Evolutionary conservation across 306 rosid genomes (phyloP).

Genomic region (Trifolium fragiferum): DNA sequence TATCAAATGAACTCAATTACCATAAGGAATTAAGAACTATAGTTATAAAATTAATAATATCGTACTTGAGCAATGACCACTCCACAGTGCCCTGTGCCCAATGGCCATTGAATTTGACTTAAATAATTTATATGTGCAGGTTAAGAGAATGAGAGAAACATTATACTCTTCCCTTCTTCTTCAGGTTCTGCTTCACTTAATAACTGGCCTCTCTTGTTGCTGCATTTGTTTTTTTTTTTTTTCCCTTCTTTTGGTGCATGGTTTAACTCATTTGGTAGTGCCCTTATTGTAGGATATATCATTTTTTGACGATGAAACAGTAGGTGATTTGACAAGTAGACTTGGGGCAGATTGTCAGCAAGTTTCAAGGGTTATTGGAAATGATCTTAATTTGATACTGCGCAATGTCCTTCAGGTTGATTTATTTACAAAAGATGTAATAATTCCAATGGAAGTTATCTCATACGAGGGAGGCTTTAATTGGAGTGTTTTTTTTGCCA

Average conservation of each 20-base stretch:
- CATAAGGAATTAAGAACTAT: constrained; percentile 9
- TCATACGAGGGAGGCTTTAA: constrained; percentile 33
- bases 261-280: constrained; percentile 48
- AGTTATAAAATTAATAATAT: constrained; percentile 21
- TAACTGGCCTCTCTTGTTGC: constrained; percentile 40
- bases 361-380: constrained; percentile 95
- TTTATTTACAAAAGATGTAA: constrained; percentile 31
- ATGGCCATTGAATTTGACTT: constrained; percentile 14
- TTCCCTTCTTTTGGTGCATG: not conserved
- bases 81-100: constrained; percentile 8
- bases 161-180: constrained; percentile 86
- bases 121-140: constrained; percentile 59
- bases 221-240: not conserved
- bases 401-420: constrained; percentile 89
- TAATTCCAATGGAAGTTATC: constrained; percentile 27
- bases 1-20: constrained; percentile 17
- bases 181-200: constrained; percentile 66
- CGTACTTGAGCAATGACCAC: constrained; percentile 26
- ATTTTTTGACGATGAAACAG: constrained; percentile 93
- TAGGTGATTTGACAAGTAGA: constrained; percentile 98
- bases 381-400: constrained; percentile 91
- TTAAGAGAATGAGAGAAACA: constrained; percentile 93
- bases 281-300: constrained; percentile 87
- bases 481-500: constrained; percentile 10
- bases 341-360: constrained; percentile 99